These are phyloP conservation scores for Blepharisma japonicum DNA, from an alignment of 73 alveolate species.

Conservation along the genomic window DNA sequence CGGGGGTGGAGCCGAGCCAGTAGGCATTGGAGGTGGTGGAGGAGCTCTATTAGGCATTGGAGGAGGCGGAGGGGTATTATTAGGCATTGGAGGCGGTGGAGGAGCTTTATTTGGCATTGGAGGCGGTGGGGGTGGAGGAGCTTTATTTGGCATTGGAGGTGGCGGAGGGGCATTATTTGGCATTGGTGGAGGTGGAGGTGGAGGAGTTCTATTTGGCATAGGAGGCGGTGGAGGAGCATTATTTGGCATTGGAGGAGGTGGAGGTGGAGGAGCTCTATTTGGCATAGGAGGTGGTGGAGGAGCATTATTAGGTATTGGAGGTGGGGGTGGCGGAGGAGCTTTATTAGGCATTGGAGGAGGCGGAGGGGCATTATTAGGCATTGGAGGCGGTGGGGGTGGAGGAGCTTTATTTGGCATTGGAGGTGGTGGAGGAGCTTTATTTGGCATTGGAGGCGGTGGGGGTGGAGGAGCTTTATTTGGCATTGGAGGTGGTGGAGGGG, in stretches of 20 bases:
- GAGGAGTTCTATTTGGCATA: slow-evolving; percentile 13
- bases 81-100: slow-evolving; percentile 40
- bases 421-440: slow-evolving; percentile 32
- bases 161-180: slow-evolving; percentile 38
- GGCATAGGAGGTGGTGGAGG: slow-evolving; percentile 49
- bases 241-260: slow-evolving; percentile 34
- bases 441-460: slow-evolving; percentile 24
- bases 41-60: not conserved
- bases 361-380: not conserved
- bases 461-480: slow-evolving; percentile 26
- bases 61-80: slow-evolving; percentile 32
- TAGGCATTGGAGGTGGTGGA: slow-evolving; percentile 31
- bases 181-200: slow-evolving; percentile 42
- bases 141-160: not conserved
- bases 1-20: slow-evolving; percentile 11
- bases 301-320: slow-evolving; percentile 3
- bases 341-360: slow-evolving; percentile 27
- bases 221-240: slow-evolving; percentile 34
- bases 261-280: slow-evolving; percentile 41
- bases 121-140: slow-evolving; percentile 36
- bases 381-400: slow-evolving; percentile 33
- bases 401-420: slow-evolving; percentile 34
- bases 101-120: not conserved
- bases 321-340: slow-evolving; percentile 33
- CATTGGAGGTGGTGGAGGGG: slow-evolving; percentile 30